A percentile compares a stretch with the other conserved stretches of the same genome.
phyloP scores from a whole-genome alignment of 1,284 basidiomycete species.

The Tilletiopsis washingtonensis region DNA sequence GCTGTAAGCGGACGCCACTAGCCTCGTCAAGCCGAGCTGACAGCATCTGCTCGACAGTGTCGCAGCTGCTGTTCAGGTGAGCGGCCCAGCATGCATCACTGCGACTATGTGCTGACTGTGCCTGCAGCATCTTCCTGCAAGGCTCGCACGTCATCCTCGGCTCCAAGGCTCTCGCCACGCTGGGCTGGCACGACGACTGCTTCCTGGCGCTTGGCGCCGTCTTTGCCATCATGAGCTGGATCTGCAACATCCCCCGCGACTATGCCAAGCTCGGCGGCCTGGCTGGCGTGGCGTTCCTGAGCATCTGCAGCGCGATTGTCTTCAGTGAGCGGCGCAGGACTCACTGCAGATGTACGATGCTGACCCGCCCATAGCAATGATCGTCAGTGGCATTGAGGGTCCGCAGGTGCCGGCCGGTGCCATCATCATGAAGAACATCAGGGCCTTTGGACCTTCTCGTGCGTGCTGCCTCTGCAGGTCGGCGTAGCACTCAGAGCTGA shows the following conservation, averaged over 20 bases:
- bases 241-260: slow-evolving; percentile 32
- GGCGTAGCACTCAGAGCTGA: too few relatives aligned
- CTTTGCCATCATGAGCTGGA: slow-evolving; percentile 25
- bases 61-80: slow-evolving; percentile 22
- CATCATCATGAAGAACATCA: slow-evolving; percentile 18
- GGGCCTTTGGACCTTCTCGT: too few relatives aligned
- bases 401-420: slow-evolving; percentile 23
- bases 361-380: slow-evolving; percentile 36
- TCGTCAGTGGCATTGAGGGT: slow-evolving; percentile 27
- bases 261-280: slow-evolving; percentile 40
- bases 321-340: too few relatives aligned
- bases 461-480: too few relatives aligned
- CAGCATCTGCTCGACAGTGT: slow-evolving; percentile 30
- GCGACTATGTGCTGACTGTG: too few relatives aligned
- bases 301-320: neutral
- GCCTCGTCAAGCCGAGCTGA: too few relatives aligned
- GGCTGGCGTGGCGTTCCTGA: neutral
- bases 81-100: slow-evolving; percentile 19
- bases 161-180: too few relatives aligned
- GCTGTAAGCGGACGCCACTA: too few relatives aligned
- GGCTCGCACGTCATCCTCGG: slow-evolving; percentile 15
- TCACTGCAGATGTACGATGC: too few relatives aligned
- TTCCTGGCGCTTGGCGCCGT: slow-evolving; percentile 24
- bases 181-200: too few relatives aligned
- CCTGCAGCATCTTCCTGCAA: too few relatives aligned